These are phyloP conservation scores for Olyra latifolia DNA, from an alignment of 176 grass and related monocot genomes.

Conservation along the genomic window DNA sequence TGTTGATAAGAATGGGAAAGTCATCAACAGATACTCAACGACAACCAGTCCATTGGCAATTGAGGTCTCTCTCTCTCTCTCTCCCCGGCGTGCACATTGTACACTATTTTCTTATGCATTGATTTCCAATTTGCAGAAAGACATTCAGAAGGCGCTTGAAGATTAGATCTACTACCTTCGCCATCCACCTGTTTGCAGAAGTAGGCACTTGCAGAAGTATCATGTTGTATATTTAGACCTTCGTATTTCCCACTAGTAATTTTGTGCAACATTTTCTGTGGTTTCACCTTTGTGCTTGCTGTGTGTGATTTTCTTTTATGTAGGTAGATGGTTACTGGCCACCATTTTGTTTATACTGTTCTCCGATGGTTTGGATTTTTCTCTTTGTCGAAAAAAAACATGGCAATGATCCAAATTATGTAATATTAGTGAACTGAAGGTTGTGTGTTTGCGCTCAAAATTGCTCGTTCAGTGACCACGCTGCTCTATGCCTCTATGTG, in stretches of 20 bases:
- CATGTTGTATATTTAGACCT: background rate
- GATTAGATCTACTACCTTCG: background rate
- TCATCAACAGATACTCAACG: constrained; percentile 62
- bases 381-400: background rate
- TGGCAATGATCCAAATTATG: background rate
- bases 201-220: constrained; percentile 19
- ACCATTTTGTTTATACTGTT: background rate
- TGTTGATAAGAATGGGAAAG: constrained; percentile 81
- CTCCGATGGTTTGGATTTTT: background rate
- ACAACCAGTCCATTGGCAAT: constrained; percentile 60
- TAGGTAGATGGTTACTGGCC: constrained; percentile 4
- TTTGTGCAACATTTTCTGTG: background rate
- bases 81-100: too few species aligned
- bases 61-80: constrained; percentile 46
- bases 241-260: background rate
- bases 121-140: constrained; percentile 59
- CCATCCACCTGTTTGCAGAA: constrained; percentile 13
- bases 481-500: background rate
- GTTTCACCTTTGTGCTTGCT: background rate
- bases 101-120: constrained; percentile 27
- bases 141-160: constrained; percentile 73
- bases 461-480: background rate
- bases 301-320: background rate
- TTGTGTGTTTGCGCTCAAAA: background rate
- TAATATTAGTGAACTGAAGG: background rate